Conservation (phyloP, 1,284 basidiomycete genomes). For the Meira miltonrushii region DNA sequence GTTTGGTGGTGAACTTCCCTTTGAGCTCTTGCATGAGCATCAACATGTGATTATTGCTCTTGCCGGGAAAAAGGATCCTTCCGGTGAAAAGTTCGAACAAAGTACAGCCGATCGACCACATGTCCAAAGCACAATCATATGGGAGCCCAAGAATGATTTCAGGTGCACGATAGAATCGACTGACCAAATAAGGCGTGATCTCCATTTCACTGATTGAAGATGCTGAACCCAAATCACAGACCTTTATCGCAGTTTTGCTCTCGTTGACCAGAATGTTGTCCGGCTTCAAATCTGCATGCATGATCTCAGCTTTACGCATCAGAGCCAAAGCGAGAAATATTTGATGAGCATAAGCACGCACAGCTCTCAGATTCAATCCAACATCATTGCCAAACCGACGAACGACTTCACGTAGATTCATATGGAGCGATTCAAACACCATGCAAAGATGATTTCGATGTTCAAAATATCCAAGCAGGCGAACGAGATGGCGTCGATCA, state of each 20-base stretch:
- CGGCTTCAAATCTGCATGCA: slow-evolving; percentile 83
- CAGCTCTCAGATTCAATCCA: slow-evolving; percentile 89
- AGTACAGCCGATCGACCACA: slow-evolving; percentile 97
- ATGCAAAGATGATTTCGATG: slow-evolving; percentile 93
- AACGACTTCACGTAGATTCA: slow-evolving; percentile 96
- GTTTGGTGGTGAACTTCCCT: slow-evolving; percentile 84
- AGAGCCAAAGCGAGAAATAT: slow-evolving; percentile 82
- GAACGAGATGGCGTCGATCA: slow-evolving; percentile 91
- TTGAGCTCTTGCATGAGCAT: slow-evolving; percentile 72
- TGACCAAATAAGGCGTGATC: slow-evolving; percentile 96
- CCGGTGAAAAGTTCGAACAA: slow-evolving; percentile 97
- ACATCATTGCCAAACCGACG: slow-evolving; percentile 99
- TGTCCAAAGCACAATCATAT: slow-evolving; percentile 87
- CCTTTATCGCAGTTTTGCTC: slow-evolving; percentile 83
- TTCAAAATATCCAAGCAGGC: slow-evolving; percentile 87
- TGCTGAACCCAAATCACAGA: slow-evolving; percentile 94
- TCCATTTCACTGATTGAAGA: slow-evolving; percentile 90
- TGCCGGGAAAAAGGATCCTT: slow-evolving; percentile 94
- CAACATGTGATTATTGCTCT: slow-evolving; percentile 97
- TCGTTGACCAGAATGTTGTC: slow-evolving; percentile 65
- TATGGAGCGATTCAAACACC: slow-evolving; percentile 91
- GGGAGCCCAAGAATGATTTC: slow-evolving; percentile 96
- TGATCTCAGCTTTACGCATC: slow-evolving; percentile 80
- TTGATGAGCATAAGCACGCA: slow-evolving; percentile 95
- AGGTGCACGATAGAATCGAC: slow-evolving; percentile 94